A percentile compares a stretch with the other conserved stretches of the same genome.
phyloP scores from a whole-genome alignment of 2,329 filamentous ascomycete genomes.

The Sporothrix mexicana region DNA sequence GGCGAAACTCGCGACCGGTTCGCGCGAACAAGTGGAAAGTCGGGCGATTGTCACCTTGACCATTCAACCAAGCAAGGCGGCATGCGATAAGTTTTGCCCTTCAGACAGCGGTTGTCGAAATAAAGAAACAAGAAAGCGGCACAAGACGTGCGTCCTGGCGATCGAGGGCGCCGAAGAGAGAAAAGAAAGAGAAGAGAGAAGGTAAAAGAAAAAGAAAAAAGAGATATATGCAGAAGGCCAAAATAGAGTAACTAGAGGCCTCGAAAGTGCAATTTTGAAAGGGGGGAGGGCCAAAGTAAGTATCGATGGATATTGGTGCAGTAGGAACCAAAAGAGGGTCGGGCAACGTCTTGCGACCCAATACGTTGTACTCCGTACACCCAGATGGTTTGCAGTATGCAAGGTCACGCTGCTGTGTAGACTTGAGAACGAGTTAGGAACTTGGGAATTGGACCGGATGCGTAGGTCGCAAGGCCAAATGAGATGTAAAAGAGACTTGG shows the following conservation, averaged over 20 bases:
- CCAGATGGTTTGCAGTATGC: too few species aligned
- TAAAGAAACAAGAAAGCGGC: not conserved
- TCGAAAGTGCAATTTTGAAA: too few species aligned
- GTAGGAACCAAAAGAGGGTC: not conserved
- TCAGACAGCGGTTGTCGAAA: too few species aligned
- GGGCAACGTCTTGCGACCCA: not conserved
- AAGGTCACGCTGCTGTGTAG: too few species aligned
- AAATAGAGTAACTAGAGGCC: not conserved
- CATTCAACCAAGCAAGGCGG: not conserved
- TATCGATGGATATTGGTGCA: not conserved
- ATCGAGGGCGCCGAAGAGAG: not conserved
- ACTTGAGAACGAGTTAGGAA: too few species aligned
- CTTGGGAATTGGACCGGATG: too few species aligned
- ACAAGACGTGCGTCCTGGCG: too few species aligned
- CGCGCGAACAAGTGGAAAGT: constrained; percentile 8
- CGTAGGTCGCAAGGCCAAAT: too few species aligned
- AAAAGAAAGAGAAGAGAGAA: not conserved
- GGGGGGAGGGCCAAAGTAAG: not conserved
- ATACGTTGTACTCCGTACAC: too few species aligned
- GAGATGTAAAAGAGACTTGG: too few species aligned
- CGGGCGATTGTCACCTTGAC: constrained; percentile 23
- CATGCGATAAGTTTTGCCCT: not conserved
- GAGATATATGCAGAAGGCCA: not conserved
- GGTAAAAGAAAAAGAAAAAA: not conserved
- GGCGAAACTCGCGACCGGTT: too few species aligned